Percentiles rank a stretch among this genome's conserved stretches.
Evolutionary conservation across 1,284 basidiomycete genomes (phyloP).

Genomic region (Papiliotrema fonsecae): DNA sequence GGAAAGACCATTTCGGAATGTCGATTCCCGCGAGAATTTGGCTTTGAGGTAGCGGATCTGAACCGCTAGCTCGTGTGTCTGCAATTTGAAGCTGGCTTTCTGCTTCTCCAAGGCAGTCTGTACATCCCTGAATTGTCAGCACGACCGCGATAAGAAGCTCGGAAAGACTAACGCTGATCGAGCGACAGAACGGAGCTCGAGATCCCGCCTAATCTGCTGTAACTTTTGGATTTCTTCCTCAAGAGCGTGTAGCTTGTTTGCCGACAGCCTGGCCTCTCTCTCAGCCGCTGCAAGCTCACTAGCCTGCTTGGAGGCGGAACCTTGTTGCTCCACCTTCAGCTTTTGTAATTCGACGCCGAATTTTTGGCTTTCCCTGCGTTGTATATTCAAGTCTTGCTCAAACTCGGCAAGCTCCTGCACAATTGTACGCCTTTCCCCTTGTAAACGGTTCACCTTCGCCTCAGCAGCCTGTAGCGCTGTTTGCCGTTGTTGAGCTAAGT

Average conservation of each 20-base stretch:
- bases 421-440: constrained; percentile 17
- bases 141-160: constrained; percentile 2
- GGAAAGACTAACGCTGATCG: constrained; percentile 1
- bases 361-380: constrained; percentile 53
- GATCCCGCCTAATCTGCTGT: too few relatives aligned
- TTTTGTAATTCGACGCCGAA: constrained; percentile 56
- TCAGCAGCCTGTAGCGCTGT: constrained; percentile 18
- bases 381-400: constrained; percentile 30
- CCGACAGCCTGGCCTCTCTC: not conserved
- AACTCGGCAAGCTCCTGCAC: constrained; percentile 30
- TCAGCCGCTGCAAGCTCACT: not conserved
- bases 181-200: too few relatives aligned
- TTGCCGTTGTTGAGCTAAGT: constrained; percentile 10
- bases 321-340: constrained; percentile 49
- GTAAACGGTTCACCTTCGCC: constrained; percentile 8
- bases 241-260: too few relatives aligned
- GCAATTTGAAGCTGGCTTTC: constrained; percentile 31
- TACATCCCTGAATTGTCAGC: constrained; percentile 3
- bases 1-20: constrained; percentile 69
- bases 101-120: constrained; percentile 16
- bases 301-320: not conserved
- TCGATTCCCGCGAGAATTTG: constrained; percentile 79
- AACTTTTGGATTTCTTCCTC: too few relatives aligned
- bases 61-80: constrained; percentile 30
- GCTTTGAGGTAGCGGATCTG: constrained; percentile 88